Base-by-base conservation (phyloP, 2,329 filamentous ascomycete species). In the Fusarium solani-melongenae region DNA sequence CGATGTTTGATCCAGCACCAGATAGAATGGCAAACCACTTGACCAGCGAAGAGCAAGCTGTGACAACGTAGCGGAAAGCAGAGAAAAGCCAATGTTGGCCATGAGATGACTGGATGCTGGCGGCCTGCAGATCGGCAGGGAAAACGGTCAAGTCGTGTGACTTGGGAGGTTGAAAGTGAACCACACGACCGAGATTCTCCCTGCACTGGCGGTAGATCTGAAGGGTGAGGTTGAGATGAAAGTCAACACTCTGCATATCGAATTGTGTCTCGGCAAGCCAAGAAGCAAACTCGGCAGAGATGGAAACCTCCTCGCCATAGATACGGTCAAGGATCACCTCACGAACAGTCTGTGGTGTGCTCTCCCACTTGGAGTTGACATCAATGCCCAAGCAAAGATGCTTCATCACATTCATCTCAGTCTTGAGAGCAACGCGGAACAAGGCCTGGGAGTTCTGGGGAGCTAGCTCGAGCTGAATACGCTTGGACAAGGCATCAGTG, bases 11-110 rank as follows among this genome's bases (percentile, higher is more conserved):
- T 6, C 61, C 65, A 12, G 60, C 68, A 14, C 68, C 65, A 20
- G 68, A 69, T 34, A 71, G 58, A 36, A 71, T 68, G 29, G 68
- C 68, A 22, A 68, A 51, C 68, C 68, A 71, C 51, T 71, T 71
- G 29, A 71, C 68, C 34, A 71, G 58, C 8, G 5, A 49, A 22
- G 12, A 55, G 46, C 9, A 65, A 12, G 6, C 34, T 22, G 56
- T 62, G 56, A 49, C 17, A 31, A 53, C 11, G 11, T 6, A 53
- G 27, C 49, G 49, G 49, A 31, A 53, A 31, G 27, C 49, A 8
- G 12, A 8, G 49, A 53, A 14, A n/a, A 53, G 49, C 27, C 49
- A 20, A 31, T 53, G 17, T 20, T 53, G 27, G 4, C 27, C 17
- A n/a, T 31, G 49, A 14, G 49, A 53, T 53, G 49, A 53, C 17